phyloP scores from a whole-genome alignment of 192 early-diverging fungal genomes.

The Coemansia sp. region DNA sequence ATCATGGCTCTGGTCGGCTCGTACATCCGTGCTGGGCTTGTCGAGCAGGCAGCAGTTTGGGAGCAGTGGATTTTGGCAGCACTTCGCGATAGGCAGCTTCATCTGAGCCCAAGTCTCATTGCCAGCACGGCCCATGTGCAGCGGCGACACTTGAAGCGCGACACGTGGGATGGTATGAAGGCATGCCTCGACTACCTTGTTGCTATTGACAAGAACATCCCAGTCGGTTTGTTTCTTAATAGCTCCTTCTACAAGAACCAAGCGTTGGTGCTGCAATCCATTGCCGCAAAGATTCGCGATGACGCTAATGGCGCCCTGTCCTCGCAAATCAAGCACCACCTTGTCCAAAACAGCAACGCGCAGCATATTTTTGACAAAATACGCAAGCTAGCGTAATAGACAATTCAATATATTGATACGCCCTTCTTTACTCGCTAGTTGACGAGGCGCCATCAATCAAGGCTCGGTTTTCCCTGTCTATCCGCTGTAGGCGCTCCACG shows the following conservation, averaged over 20 bases:
- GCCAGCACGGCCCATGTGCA: slow-evolving; percentile 4
- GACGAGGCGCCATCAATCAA: slow-evolving; percentile 4
- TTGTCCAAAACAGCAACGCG: slow-evolving; percentile 4
- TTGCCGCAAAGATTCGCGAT: neutral
- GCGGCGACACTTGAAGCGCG: slow-evolving; percentile 9
- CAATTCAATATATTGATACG: too few relatives aligned
- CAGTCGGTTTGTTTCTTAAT: neutral
- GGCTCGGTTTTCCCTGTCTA: slow-evolving; percentile 16
- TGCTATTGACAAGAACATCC: slow-evolving; percentile 8
- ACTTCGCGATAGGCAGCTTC: neutral
- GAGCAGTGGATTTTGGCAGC: slow-evolving; percentile 27
- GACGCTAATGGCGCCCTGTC: neutral
- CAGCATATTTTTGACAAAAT: neutral
- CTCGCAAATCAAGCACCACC: neutral
- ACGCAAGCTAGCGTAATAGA: neutral
- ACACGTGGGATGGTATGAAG: slow-evolving; percentile 4
- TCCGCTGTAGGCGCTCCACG: neutral
- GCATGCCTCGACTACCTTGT: slow-evolving; percentile 18
- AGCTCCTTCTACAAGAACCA: slow-evolving; percentile 3
- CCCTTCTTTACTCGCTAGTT: too few relatives aligned
- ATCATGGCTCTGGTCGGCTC: slow-evolving; percentile 23
- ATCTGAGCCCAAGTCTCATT: slow-evolving; percentile 10
- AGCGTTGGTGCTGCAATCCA: neutral
- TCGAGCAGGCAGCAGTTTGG: slow-evolving; percentile 5
- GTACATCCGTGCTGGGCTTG: slow-evolving; percentile 10